Percentiles rank a stretch among this genome's conserved stretches.
Evolutionary conservation across 2,329 filamentous ascomycete species (phyloP).

Genomic region (Stenocarpella maydis): DNA sequence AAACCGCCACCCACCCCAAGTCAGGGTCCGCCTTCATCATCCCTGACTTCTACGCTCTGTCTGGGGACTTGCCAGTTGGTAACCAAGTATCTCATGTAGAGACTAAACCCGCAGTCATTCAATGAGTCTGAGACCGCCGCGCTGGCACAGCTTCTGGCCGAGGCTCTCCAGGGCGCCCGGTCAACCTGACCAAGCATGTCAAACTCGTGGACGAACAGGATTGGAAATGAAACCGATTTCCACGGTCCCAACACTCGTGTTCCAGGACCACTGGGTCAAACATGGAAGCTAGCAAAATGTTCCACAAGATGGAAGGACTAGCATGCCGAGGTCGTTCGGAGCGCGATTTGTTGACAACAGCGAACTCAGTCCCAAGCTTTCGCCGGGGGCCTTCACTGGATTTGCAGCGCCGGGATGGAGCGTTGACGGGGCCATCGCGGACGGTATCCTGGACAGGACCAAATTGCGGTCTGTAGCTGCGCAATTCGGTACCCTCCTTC

Average conservation of each 20-base stretch:
- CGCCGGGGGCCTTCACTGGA: not conserved
- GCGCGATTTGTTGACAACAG: not conserved
- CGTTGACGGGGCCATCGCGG: not conserved
- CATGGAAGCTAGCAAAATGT: not conserved
- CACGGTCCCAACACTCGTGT: not conserved
- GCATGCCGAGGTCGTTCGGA: not conserved
- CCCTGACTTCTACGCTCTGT: not conserved
- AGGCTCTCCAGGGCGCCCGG: not conserved
- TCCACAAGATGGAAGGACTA: not conserved
- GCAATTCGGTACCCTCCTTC: not conserved
- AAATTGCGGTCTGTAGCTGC: not conserved
- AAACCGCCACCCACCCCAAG: not conserved
- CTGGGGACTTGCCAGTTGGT: not conserved
- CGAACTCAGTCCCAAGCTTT: not conserved
- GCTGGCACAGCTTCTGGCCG: constrained; percentile 1
- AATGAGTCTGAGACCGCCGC: not conserved
- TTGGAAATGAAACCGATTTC: constrained; percentile 4
- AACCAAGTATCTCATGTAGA: constrained; percentile 8
- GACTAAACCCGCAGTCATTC: not conserved
- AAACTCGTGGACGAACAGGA: not conserved
- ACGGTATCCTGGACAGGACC: not conserved
- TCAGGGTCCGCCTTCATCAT: not conserved
- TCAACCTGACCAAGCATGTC: not conserved
- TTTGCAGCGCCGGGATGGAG: constrained; percentile 8
- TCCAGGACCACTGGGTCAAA: not conserved